Percentiles rank a stretch among this genome's conserved stretches.
Conservation (phyloP, 805 yeast genomes). For the Candida silvicultrix region DNA sequence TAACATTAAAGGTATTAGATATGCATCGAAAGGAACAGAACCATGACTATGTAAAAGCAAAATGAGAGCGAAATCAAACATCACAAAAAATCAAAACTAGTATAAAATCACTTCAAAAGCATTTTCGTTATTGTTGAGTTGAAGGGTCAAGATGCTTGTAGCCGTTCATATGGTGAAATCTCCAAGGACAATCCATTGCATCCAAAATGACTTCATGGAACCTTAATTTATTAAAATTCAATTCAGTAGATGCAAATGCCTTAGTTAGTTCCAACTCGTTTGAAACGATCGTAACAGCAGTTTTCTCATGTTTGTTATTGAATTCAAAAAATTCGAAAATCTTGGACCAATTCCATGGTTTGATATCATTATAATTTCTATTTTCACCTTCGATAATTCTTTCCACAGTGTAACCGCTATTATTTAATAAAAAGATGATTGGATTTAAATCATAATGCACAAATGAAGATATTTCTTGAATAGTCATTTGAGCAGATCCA, state of each 20-base stretch:
- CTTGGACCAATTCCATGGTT: slow-evolving; percentile 80
- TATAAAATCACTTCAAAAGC: not conserved
- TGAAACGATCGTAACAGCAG: slow-evolving; percentile 26
- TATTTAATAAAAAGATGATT: slow-evolving; percentile 69
- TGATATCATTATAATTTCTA: slow-evolving; percentile 75
- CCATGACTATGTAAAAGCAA: too few species aligned
- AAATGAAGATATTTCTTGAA: slow-evolving; percentile 72
- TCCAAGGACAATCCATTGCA: slow-evolving; percentile 58
- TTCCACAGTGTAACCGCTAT: slow-evolving; percentile 87
- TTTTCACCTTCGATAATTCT: slow-evolving; percentile 76
- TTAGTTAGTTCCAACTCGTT: slow-evolving; percentile 33
- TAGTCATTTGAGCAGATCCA: slow-evolving; percentile 92
- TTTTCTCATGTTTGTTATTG: slow-evolving; percentile 39
- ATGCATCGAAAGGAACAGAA: too few species aligned
- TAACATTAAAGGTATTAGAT: too few species aligned
- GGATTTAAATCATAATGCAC: slow-evolving; percentile 57
- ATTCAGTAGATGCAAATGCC: slow-evolving; percentile 27
- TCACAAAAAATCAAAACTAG: not conserved
- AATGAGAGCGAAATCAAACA: too few species aligned
- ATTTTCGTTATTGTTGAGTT: not conserved
- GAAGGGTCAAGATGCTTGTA: slow-evolving; percentile 18
- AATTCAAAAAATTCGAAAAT: slow-evolving; percentile 49
- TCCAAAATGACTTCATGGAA: slow-evolving; percentile 57
- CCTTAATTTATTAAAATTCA: slow-evolving; percentile 29
- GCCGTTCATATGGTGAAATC: slow-evolving; percentile 39